These are phyloP conservation scores for Trichosporon inkin DNA, from an alignment of 1,284 basidiomycete genomes.

Conservation along the genomic window DNA sequence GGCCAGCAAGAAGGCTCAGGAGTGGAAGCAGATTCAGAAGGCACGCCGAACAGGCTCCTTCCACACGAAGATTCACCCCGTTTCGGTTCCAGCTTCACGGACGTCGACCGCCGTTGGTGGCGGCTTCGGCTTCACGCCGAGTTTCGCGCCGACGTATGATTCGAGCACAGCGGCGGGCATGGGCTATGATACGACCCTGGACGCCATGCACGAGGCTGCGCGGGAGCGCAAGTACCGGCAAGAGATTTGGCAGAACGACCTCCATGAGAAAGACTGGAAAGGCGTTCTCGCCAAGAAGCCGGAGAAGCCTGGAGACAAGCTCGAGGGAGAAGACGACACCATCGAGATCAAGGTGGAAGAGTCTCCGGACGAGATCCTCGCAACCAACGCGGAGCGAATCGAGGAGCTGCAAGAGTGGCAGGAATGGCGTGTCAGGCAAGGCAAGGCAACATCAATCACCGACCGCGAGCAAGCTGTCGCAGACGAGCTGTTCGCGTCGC, in stretches of 20 bases:
- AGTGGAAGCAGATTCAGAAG: conserved; percentile 35
- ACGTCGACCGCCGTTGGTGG: not conserved
- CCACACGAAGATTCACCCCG: conserved; percentile 5
- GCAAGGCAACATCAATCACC: conserved; percentile 19
- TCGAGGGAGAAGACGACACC: conserved; percentile 6
- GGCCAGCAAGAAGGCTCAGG: conserved; percentile 38
- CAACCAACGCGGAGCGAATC: conserved; percentile 33
- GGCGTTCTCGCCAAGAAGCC: conserved; percentile 20
- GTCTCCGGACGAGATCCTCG: conserved; percentile 28
- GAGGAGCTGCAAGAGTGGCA: conserved; percentile 44
- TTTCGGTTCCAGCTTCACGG: conserved; percentile 7
- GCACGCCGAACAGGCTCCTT: conserved; percentile 10
- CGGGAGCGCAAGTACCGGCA: conserved; percentile 20
- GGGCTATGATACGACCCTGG: conserved; percentile 37
- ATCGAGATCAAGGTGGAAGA: conserved; percentile 17
- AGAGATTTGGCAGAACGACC: not conserved
- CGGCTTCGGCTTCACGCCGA: conserved; percentile 28
- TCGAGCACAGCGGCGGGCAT: conserved; percentile 29
- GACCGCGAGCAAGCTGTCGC: conserved; percentile 38
- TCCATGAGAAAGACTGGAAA: conserved; percentile 13
- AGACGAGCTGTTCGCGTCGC: conserved; percentile 33
- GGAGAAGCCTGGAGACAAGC: conserved; percentile 11
- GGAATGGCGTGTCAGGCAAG: conserved; percentile 29
- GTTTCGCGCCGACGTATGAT: conserved; percentile 41
- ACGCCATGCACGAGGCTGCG: conserved; percentile 39